Evolutionary conservation across 2,329 filamentous ascomycete species (phyloP), one percentile per base, ranked within the genome.

Genomic region (Dothistroma pini): DNA sequence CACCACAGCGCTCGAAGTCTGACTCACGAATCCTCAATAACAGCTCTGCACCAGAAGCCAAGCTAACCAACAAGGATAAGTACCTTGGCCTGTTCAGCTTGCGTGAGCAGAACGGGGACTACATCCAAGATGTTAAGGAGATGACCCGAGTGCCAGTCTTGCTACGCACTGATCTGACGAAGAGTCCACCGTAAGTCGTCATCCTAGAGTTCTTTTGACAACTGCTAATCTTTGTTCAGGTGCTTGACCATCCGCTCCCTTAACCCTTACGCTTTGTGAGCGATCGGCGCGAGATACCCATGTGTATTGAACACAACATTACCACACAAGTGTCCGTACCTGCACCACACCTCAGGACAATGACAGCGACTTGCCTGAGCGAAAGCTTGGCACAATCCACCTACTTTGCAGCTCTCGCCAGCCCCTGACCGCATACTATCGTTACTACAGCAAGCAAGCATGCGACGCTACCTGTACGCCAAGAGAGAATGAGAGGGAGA

Each of bases 81-180:
- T 99, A 97, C 77, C 78, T 96, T 65, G 91, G 88, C 75, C 81
- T 95, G 66, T 97, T 97, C 81, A 87, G 88, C 69, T 83, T 99
- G 69, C 85, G 95, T 56, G 93, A 99, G 76, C 90, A 96, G 78
- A 89, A 90, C 69, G 93, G 93, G 67, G 90, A 97, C 70, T 96
- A 96, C 80, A 97, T 99, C 72, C 95, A 99, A 79, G 95, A 99
- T 76, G 92, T 99, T 68, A 93, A 88, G 60, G 95, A 99, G 82
- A 97, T 99, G 93, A 93, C 91, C 49, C 85, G 93, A 69, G 90
- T 99, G 63, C 95, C 95, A n/a, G 90, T 99, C 68, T 96, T 99
- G 75, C 80, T 99, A 72, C 97, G 96, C 87, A 97, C 95, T 67
- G 95, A 99, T 80, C 85, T 99, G 72, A 91, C 84, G 80, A 99